Evolutionary conservation across 345 rosid genomes (phyloP), one percentile per base, ranked within the genome.

Genomic region (Microthlaspi erraticum): DNA sequence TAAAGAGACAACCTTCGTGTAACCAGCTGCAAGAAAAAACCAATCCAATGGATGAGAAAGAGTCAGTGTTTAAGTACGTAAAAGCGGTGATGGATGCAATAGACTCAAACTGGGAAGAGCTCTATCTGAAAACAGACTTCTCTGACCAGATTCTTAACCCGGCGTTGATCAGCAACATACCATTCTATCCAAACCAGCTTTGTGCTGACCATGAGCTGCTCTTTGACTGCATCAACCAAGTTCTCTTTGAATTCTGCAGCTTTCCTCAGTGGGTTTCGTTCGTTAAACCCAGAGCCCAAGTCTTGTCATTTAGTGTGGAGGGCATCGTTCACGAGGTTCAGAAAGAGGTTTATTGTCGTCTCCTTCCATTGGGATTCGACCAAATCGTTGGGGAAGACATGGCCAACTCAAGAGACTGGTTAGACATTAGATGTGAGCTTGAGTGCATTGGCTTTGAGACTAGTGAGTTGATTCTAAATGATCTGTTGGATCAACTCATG

Each of bases 171-270:
- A 74, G 77, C 32, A 88, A 84, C 72, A 69, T 82, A 59, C 83
- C 85, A 50, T 85, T 86, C 85, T 81, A 55, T 49, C 80, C 87
- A 17, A 83, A 70, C 77, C 76, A 79, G 77, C 77, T 84, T 42
- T 82, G 88, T 69, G 49, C 11, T 54, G 89, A 83, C 34, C 78
- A 79, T 63, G 76, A 85, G 64, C 91, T 89, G 55, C 85, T 91
- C 71, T 88, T 94, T 34, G 93, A 91, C 68, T 81, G 87, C 77
- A 82, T 85, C 63, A 86, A 86, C 12, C 97, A 91, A 75, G 87
- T 81, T 79, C 86, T 94, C 65, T 51, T 81, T 70, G 92, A 88
- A 57, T 52, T 84, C 66, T 87, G 83, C 78, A 80, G 87, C 64
- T 77, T 78, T 81, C 83, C 85, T 53, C 84, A 77, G 13, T 81